Evolutionary conservation across 139 green algal genomes (phyloP), one percentile per base, ranked within the genome.

Genomic region (Chlamydomonas schloesseri): DNA sequence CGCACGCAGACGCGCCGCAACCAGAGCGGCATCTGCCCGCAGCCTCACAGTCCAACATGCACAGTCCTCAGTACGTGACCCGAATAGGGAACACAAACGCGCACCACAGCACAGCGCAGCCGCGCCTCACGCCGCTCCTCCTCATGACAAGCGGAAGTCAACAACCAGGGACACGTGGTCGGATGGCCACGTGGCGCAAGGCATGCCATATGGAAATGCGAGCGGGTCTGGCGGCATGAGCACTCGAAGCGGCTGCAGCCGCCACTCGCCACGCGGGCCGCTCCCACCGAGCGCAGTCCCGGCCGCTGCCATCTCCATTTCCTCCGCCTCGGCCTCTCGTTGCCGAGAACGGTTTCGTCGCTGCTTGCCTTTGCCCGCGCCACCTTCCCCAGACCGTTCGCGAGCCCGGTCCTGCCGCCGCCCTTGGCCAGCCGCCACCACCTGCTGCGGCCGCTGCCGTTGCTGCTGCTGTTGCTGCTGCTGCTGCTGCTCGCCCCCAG

Each of bases 161-260:
- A 68, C 84, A 26, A 91, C 68, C 64, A 92, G 62, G 13, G 85
- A 73, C 26, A 91, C 53, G 65, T 92, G 89, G 67, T 92, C 89
- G 31, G 74, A 88, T 3, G 89, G 89, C n/a, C 83, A 83, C 57
- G 37, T 67, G 1, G 18, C 36, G 37, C 71, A 89, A 10, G 89
- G 89, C 81, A 90, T 75, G 84, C 88, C 73, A 57, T 81, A 60
- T 33, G 29, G 57, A 47, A 84, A 83, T 23, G 46, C 24, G 53
- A 77, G 31, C 18, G 62, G 50, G 46, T 83, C 65, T 1, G 84
- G 88, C 33, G 88, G 88, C 33, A 84, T 81, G 74, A 90, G 73
- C 70, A 91, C 88, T 9, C 75, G 74, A 34, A 84, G 23, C 28
- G 73, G 73, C 28, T 13, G n/a, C 28, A 88, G 60, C 14, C 70